Conservation (phyloP, 306 rosid genomes). For the Adenanthera pavonina region DNA sequence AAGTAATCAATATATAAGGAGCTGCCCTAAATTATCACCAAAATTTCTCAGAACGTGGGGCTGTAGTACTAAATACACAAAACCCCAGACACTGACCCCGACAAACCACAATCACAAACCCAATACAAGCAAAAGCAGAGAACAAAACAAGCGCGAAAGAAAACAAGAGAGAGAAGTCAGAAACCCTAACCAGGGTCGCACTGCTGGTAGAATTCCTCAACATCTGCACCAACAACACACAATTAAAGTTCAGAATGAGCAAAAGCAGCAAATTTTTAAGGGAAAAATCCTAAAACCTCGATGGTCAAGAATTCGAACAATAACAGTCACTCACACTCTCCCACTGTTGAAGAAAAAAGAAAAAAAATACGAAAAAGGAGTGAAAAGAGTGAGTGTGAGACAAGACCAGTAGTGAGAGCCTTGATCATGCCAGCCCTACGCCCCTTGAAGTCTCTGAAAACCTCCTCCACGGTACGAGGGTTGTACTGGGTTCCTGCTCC, state of each 20-base stretch:
- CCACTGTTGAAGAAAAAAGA: neutral
- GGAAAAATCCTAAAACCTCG: slow-evolving; percentile 17
- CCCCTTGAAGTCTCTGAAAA: slow-evolving; percentile 62
- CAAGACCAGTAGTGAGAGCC: slow-evolving; percentile 61
- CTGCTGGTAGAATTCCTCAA: slow-evolving; percentile 54
- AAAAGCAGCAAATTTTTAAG: neutral
- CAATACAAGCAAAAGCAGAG: neutral
- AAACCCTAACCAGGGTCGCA: slow-evolving; percentile 69
- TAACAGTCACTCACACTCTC: neutral
- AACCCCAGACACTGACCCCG: neutral
- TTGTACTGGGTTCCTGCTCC: slow-evolving; percentile 46
- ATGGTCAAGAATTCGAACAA: neutral
- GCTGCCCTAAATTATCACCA: slow-evolving; percentile 1
- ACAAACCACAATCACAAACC: slow-evolving; percentile 6
- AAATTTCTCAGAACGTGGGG: neutral
- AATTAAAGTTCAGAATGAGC: neutral
- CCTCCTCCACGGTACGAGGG: slow-evolving; percentile 61
- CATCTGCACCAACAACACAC: slow-evolving; percentile 44
- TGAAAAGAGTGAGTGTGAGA: neutral
- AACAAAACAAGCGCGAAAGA: neutral
- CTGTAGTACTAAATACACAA: neutral
- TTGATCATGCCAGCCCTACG: slow-evolving; percentile 60
- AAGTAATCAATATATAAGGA: slow-evolving; percentile 7
- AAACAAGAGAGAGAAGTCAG: neutral
- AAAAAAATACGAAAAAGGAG: no score